Percentiles rank a stretch among this genome's conserved stretches.
Evolutionary conservation across 441 rosid genomes (phyloP).

Genomic region (Mallotus repandus): DNA sequence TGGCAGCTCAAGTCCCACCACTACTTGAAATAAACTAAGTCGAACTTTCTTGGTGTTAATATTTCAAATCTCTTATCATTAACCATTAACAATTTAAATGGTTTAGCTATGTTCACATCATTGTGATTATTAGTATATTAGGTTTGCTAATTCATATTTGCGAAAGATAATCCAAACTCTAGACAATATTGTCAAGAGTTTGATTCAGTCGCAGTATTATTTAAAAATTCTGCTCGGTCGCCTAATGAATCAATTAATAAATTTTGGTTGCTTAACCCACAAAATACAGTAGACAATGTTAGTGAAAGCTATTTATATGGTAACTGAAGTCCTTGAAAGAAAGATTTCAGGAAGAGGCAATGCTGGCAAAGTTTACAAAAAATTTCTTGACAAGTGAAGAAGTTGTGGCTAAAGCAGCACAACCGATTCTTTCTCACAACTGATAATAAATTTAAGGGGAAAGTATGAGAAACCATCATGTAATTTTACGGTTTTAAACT

Average conservation of each 20-base stretch:
- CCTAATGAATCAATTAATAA: constrained; percentile 19
- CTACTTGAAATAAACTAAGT: constrained; percentile 32
- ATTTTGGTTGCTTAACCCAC: constrained; percentile 29
- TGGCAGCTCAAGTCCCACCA: too few relatives aligned
- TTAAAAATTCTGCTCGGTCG: constrained; percentile 22
- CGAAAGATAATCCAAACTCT: constrained; percentile 40
- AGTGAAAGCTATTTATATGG: constrained; percentile 37
- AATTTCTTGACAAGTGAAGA: too few relatives aligned
- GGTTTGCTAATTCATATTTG: constrained; percentile 25
- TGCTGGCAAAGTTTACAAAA: too few relatives aligned
- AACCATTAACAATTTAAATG: constrained; percentile 22
- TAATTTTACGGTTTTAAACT: too few relatives aligned
- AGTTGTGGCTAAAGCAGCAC: too few relatives aligned
- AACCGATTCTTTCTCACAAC: too few relatives aligned
- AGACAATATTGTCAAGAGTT: constrained; percentile 24
- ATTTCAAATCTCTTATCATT: constrained; percentile 28
- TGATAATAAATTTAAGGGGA: too few relatives aligned
- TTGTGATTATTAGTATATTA: constrained; percentile 27
- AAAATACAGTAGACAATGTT: constrained; percentile 36
- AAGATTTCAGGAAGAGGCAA: too few relatives aligned
- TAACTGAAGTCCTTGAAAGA: too few relatives aligned
- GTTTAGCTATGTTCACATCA: constrained; percentile 31
- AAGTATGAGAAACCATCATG: too few relatives aligned
- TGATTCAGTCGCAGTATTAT: constrained; percentile 19
- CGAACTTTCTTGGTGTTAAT: constrained; percentile 17